Evolutionary conservation across 2,329 filamentous ascomycete species (phyloP).

Genomic region (Rachicladosporium sp.): DNA sequence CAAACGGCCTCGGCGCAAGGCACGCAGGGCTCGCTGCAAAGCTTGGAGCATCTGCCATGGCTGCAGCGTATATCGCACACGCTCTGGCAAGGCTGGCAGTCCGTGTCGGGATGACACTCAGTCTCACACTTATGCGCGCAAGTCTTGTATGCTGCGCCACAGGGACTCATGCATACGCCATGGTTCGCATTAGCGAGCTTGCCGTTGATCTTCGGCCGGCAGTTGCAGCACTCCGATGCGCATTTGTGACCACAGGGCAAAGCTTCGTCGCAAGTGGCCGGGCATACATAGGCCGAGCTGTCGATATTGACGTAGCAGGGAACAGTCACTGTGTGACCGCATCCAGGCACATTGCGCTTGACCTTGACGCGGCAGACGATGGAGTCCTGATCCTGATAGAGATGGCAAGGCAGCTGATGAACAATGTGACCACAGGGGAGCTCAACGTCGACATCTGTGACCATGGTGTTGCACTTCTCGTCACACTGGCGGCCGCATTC

Average conservation of each 20-base stretch:
- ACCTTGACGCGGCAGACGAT: conserved; percentile 42
- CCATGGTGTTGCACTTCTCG: conserved; percentile 19
- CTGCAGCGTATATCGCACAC: conserved; percentile 45
- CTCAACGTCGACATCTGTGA: conserved; percentile 16
- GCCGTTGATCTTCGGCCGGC: conserved; percentile 27
- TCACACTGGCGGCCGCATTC: conserved; percentile 31
- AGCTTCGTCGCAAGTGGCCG: conserved; percentile 30
- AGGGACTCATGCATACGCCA: conserved; percentile 36
- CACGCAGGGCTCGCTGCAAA: conserved; percentile 47
- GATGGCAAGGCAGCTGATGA: conserved; percentile 14
- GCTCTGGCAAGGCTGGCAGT: conserved; percentile 37
- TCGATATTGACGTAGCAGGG: conserved; percentile 40
- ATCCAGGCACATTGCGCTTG: conserved; percentile 39
- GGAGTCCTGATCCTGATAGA: conserved; percentile 28
- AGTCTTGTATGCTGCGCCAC: conserved; percentile 38
- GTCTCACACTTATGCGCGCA: conserved; percentile 45
- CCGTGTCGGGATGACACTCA: conserved; percentile 39
- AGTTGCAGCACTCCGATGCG: conserved; percentile 36
- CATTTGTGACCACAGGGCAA: conserved; percentile 50
- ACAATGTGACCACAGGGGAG: conserved; percentile 21
- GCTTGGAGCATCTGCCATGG: conserved; percentile 43
- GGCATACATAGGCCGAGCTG: conserved; percentile 34
- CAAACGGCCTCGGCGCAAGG: conserved; percentile 48
- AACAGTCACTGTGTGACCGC: conserved; percentile 41
- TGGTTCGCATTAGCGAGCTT: conserved; percentile 29